Evolutionary conservation across 768 basidiomycete species (phyloP).

Genomic region (Phaeolepiota aurea): DNA sequence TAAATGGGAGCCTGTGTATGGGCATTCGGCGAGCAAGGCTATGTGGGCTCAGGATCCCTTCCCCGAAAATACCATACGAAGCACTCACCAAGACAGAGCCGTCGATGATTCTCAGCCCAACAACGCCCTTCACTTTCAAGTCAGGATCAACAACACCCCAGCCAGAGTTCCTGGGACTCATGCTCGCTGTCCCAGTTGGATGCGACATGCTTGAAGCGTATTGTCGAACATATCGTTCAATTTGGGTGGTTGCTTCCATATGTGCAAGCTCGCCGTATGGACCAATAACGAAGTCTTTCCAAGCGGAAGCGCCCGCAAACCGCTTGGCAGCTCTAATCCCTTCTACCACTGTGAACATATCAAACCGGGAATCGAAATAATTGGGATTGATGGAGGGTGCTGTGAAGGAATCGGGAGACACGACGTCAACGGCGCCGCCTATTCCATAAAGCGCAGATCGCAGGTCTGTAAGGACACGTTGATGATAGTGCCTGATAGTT

Average conservation of each 20-base stretch:
- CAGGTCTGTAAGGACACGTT: no score
- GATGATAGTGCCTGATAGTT: no score
- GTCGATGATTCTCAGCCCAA: constrained; percentile 21
- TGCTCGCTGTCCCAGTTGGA: constrained; percentile 14
- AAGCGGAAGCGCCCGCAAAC: constrained; percentile 17
- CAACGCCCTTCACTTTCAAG: constrained; percentile 16
- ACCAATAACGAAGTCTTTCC: constrained; percentile 17
- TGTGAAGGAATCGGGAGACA: constrained; percentile 35
- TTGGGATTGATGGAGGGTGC: constrained; percentile 42
- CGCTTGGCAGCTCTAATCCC: constrained; percentile 12
- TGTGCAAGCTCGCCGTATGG: constrained; percentile 13
- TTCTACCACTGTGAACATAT: constrained; percentile 18
- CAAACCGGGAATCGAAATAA: constrained; percentile 25
- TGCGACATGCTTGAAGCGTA: constrained; percentile 12
- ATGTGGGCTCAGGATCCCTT: neutral
- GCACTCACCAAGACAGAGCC: constrained; percentile 16
- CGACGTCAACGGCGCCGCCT: constrained; percentile 29
- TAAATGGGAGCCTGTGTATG: constrained; percentile 19
- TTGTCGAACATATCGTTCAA: constrained; percentile 6
- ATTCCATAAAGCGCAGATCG: no score
- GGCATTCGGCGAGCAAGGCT: constrained; percentile 14
- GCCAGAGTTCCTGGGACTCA: constrained; percentile 11
- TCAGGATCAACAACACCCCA: constrained; percentile 19
- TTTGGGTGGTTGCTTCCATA: constrained; percentile 17
- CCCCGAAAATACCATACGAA: neutral